Conservation (phyloP, 75 land plant species). For the Selaginella tamariscina region DNA sequence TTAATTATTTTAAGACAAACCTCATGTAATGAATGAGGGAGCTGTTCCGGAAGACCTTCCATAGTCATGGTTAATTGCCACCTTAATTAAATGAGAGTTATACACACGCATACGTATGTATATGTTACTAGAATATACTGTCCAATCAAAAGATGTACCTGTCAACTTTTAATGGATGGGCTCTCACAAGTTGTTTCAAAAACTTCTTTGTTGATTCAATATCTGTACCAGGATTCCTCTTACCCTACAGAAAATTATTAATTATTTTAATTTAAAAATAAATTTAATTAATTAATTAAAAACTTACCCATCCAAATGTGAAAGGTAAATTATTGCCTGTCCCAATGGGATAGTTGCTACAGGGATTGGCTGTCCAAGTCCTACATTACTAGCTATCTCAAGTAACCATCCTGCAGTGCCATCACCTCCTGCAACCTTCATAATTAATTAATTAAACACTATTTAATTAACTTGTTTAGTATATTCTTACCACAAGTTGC, state of each 20-base stretch:
- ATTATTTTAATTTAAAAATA: neutral
- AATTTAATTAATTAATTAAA: no score
- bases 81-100: constrained; percentile 19
- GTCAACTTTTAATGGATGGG: constrained; percentile 71
- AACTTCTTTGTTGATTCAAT: constrained; percentile 44
- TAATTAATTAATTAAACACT: neutral
- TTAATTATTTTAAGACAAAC: constrained; percentile 31
- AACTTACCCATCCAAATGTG: constrained; percentile 90
- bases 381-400: constrained; percentile 72
- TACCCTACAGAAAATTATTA: constrained; percentile 52
- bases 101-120: neutral
- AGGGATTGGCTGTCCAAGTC: constrained; percentile 60
- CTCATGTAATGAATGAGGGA: constrained; percentile 84
- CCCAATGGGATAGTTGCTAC: constrained; percentile 88
- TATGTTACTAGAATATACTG: no score
- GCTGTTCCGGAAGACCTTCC: constrained; percentile 32
- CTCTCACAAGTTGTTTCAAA: constrained; percentile 41
- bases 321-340: constrained; percentile 94
- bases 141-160: no score
- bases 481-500: neutral
- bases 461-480: neutral
- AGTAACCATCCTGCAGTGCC: constrained; percentile 96
- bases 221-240: constrained; percentile 90
- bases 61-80: constrained; percentile 92
- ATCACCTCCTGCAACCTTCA: constrained; percentile 96